Base-by-base conservation (phyloP, 805 yeast species). In the Candida khao-thaluensis region DNA sequence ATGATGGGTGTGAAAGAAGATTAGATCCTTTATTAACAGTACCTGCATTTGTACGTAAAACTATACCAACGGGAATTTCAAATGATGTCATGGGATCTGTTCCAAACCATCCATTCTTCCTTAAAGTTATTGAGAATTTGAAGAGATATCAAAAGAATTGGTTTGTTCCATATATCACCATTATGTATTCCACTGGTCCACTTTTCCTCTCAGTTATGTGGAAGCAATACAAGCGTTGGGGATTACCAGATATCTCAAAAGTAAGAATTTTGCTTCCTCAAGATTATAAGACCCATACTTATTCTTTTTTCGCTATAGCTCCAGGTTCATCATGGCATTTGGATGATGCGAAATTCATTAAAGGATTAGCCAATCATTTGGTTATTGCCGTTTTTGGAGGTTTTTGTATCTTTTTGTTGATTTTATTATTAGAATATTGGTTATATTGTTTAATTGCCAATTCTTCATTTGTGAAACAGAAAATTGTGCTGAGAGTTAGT, bases 101-200 rank as follows among this genome's bases (percentile, higher is more conserved):
- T 9, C 95, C 95, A 23, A 69, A 72, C 35, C 97, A 90, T 60
- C 95, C 96, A 3, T 86, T 89, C 63, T 87, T 86, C 66, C 59
- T 74, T 34, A 81, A 81, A 54, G 84, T 75, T 12, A 74, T 87
- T 44, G 83, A 82, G 45, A 75, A 75, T 33, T 69, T 90, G 44
- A 62, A 79, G 45, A 69, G 62, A 37, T 79, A 87, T 54, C 71
- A 75, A 49, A 57, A 65, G 32, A 83, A 85, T 60, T 88, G 95
- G 85, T 62, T 84, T 25, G 79, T 87, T 12, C 95, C 96, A 10
- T 90, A 90, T 64, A 68, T 89, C 45, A 88, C 96, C 23, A 88
- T 90, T 59, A 87, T 90, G 96, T 84, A 79, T 54, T 81, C 95
- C 9, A 90, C 97, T 0, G 97, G 97, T 9, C 96, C 97, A 0